Evolutionary conservation across 23 red algal genomes (phyloP), one percentile per base, ranked within the genome.

Genomic region (Pyropia haitanensis): DNA sequence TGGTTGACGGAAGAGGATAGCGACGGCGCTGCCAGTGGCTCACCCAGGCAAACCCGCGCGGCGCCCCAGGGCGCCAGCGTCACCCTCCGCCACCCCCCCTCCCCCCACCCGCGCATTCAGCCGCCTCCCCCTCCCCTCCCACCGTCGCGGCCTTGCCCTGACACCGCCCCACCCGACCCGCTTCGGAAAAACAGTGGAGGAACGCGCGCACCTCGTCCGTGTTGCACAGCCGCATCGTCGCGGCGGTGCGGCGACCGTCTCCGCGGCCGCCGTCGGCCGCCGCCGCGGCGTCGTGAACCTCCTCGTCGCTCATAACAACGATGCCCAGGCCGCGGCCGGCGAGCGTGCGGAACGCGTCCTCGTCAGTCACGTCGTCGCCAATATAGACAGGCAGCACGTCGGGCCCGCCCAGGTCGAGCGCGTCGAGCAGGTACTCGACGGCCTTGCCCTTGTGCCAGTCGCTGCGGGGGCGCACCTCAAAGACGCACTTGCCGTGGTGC

Each of bases 381-480:
- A 95, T 77, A 60, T 95, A 95, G 33, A 95, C 58, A 10, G 90
- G 90, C 60, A 95, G 23, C 20, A 83, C 75, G 25, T 95, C 76
- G 31, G 77, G 67, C 9, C 78, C 67, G 32, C 75, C 27, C 63
- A 83, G 32, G 25, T 64, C 51, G 59, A 91, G 9, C 49, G 32
- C 77, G 14, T 71, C 29, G 49, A 95, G 49, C 49, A 95, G 34
- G 56, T 79, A 95, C 67, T 88, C 70, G 26, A 86, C 90, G 14
- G 90, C 90, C 22, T 81, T 73, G 6, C 90, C 90, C 84, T 95
- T 95, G 31, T 95, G 70, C 90, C 90, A 95, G 34, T 88, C 68
- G 31, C 87, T 33, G 16, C 15, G 57, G 18, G 90, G 90, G 17
- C 90, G 75, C 56, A 95, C 55, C 74, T 95, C 90, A 54, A 78